These are phyloP conservation scores for Aureobasidium namibiae DNA, from an alignment of 2,329 filamentous ascomycete species.

Conservation along the genomic window DNA sequence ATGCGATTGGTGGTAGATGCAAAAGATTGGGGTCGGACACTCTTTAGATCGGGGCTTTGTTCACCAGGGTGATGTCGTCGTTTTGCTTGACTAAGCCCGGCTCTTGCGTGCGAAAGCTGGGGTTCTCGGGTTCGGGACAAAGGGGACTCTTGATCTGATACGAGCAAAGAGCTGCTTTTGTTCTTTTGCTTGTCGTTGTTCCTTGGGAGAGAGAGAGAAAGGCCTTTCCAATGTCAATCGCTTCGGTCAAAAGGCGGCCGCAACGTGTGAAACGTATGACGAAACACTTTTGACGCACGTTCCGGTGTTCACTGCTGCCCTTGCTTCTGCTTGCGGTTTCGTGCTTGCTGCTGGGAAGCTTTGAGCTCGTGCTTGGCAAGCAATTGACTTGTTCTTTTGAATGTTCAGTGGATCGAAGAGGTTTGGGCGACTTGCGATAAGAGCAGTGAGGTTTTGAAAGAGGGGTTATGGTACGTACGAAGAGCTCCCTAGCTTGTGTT, in stretches of 20 bases:
- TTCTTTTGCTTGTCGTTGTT: too few species aligned
- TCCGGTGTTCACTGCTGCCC: background rate
- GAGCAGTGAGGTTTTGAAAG: background rate
- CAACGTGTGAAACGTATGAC: constrained; percentile 13
- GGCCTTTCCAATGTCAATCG: constrained; percentile 4
- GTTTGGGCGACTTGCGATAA: background rate
- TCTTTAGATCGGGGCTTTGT: constrained; percentile 3
- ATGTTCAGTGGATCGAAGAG: background rate
- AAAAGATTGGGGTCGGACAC: too few species aligned
- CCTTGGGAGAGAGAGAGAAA: too few species aligned
- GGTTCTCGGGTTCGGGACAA: background rate
- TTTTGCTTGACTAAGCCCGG: constrained; percentile 2
- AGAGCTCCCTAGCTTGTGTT: background rate
- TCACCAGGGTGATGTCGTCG: constrained; percentile 9
- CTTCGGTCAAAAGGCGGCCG: background rate
- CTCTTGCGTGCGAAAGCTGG: constrained; percentile 8
- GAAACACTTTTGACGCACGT: constrained; percentile 12
- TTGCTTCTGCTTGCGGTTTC: background rate
- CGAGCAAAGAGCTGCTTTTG: background rate
- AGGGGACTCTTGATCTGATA: background rate
- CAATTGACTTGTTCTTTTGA: background rate
- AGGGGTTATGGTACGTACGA: constrained; percentile 5
- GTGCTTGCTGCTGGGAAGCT: background rate
- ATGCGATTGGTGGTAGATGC: background rate
- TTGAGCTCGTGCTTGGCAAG: background rate